Evolutionary conservation across 2,329 filamentous ascomycete genomes (phyloP).

Genomic region (Alternaria arbusti): DNA sequence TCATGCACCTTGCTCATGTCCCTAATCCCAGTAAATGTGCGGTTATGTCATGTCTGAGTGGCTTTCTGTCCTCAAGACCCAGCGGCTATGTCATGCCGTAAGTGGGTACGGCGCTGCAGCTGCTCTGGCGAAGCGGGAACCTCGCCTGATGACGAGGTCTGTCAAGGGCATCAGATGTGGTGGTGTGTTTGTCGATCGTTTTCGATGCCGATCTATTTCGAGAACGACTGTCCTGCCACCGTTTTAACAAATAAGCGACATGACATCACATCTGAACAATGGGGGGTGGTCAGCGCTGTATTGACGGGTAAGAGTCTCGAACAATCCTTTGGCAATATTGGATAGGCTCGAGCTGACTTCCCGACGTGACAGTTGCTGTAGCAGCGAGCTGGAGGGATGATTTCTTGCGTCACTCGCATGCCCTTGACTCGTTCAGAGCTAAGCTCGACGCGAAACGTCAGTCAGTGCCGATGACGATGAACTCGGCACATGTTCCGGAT

Average conservation of each 20-base stretch:
- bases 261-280: slow-evolving; percentile 5
- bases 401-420: slow-evolving; percentile 4
- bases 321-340: neutral
- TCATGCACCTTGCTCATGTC: slow-evolving; percentile 1
- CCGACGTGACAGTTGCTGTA: neutral
- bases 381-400: neutral
- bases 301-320: neutral
- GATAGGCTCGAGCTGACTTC: neutral
- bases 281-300: slow-evolving; percentile 6
- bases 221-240: neutral
- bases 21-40: neutral
- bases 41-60: slow-evolving; percentile 8
- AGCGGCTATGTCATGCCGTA: slow-evolving; percentile 9
- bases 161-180: neutral
- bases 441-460: neutral
- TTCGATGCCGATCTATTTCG: slow-evolving; percentile 9
- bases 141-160: slow-evolving; percentile 11
- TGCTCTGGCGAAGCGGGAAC: slow-evolving; percentile 5
- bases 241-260: slow-evolving; percentile 6
- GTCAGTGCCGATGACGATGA: neutral
- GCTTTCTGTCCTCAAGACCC: neutral
- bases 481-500: neutral
- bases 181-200: slow-evolving; percentile 7
- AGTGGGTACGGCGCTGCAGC: neutral
- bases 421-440: neutral